Conservation (phyloP, 768 basidiomycete species). For the Pleurotus pulmonarius region DNA sequence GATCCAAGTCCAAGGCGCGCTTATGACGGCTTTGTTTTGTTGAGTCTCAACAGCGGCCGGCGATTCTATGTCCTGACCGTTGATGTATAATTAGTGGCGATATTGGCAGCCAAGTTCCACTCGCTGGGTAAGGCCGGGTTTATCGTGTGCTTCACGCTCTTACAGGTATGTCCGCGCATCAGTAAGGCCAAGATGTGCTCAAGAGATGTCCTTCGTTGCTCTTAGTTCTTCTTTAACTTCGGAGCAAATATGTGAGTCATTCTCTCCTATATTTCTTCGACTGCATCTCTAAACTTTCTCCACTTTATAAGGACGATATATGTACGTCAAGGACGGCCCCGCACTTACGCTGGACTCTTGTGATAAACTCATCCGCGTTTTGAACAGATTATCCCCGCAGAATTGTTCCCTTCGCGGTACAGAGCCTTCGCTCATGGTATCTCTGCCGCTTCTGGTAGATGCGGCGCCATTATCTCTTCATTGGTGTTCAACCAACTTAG, state of each 20-base stretch:
- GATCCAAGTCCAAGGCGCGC: constrained; percentile 75
- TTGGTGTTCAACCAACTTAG: constrained; percentile 54
- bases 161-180: constrained; percentile 38
- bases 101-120: constrained; percentile 66
- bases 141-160: constrained; percentile 68
- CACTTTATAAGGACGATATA: constrained; percentile 43
- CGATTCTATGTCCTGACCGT: too few relatives aligned
- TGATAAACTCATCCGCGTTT: not conserved
- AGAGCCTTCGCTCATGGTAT: constrained; percentile 5
- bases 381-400: not conserved
- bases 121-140: constrained; percentile 54
- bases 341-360: not conserved
- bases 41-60: constrained; percentile 24
- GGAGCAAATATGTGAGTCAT: constrained; percentile 61
- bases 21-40: constrained; percentile 61
- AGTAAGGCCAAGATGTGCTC: not conserved
- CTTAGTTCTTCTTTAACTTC: constrained; percentile 52
- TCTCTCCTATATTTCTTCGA: not conserved
- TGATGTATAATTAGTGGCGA: constrained; percentile 53
- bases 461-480: constrained; percentile 51
- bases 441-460: not conserved
- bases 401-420: not conserved
- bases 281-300: not conserved
- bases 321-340: constrained; percentile 22
- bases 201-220: not conserved